Percentiles rank a stretch among this genome's conserved stretches.
phyloP scores from a whole-genome alignment of 139 green algal species.

The Micromonas commoda region DNA sequence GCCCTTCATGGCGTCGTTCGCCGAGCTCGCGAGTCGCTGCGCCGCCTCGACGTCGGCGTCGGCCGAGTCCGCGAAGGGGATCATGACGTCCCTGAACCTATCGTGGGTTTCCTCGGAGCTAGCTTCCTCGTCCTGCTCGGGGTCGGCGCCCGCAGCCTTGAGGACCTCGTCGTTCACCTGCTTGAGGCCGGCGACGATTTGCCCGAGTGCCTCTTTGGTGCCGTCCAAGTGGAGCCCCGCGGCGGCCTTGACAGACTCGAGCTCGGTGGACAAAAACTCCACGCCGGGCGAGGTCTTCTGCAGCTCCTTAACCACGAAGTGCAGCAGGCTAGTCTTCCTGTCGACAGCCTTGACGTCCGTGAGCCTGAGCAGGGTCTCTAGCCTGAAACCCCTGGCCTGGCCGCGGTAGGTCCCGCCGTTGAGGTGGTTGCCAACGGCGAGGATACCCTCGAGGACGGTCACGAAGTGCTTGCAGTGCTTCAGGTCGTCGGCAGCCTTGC shows the following conservation, averaged over 20 bases:
- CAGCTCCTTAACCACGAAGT: slow-evolving; percentile 59
- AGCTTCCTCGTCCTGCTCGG: not conserved
- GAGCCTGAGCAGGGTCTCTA: slow-evolving; percentile 52
- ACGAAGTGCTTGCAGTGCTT: slow-evolving; percentile 24
- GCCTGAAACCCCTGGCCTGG: slow-evolving; percentile 50
- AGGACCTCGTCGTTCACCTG: slow-evolving; percentile 30
- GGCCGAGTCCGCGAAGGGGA: slow-evolving; percentile 18
- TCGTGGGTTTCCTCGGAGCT: slow-evolving; percentile 9
- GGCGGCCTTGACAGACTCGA: slow-evolving; percentile 20
- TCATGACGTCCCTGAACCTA: slow-evolving; percentile 33
- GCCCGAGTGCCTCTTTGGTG: not conserved
- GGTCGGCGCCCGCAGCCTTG: not conserved
- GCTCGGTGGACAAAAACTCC: slow-evolving; percentile 22
- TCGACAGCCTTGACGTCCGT: slow-evolving; percentile 57
- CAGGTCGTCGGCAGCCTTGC: slow-evolving; percentile 41
- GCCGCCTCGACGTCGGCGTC: slow-evolving; percentile 19
- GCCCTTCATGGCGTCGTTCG: slow-evolving; percentile 23
- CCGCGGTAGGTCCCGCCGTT: slow-evolving; percentile 55
- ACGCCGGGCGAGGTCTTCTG: slow-evolving; percentile 25
- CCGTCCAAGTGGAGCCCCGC: slow-evolving; percentile 17
- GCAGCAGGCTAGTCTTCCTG: slow-evolving; percentile 64
- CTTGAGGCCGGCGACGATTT: slow-evolving; percentile 22
- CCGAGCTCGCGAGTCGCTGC: not conserved
- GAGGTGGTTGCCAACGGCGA: slow-evolving; percentile 61
- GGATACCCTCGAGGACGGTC: slow-evolving; percentile 45